Evolutionary conservation across 305 asterid species (phyloP), one percentile per base, ranked within the genome.

Genomic region (Ilex paraguariensis): DNA sequence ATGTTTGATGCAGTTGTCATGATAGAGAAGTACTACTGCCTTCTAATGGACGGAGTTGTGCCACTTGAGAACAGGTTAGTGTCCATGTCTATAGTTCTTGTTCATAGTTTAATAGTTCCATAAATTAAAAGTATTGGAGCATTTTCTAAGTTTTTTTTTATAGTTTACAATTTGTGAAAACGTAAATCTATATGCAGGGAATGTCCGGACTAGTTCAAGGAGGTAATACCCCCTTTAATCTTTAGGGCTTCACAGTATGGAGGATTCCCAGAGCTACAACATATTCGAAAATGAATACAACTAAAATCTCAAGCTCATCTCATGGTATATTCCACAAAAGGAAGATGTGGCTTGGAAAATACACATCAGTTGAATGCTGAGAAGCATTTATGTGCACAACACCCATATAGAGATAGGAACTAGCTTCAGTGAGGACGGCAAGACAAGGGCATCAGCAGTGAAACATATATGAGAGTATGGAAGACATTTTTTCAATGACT

Each of bases 231-330:
- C 13, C 65, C 79, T 64, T 73, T 83, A 68, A 72, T 78, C 56
- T 82, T 70, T 75, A 89, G 79, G 58, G 77, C 87, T 48, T 70
- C 87, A 15, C 71, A 85, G 60, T 73, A 79, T 33, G 89, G 92
- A 14, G 84, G 73, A 51, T 83, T 85, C 67, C 87, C 84, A 0
- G 89, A 85, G 71, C 85, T 78, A 46, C 87, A 73, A 61, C 73
- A 82, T 73, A 68, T 78, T 62, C 81, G 7, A 36, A 36, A 36
- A 36, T 36, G 42, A 5, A 36, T 36, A 36, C 6, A 5, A 8
- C 42, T 36, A 36, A 36, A 36, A 36, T 36, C 42, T 36, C 42
- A 36, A 36, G 42, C 42, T 36, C 7, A 36, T 36, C 42, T 0
- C 42, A 36, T 36, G 42, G 9, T 8, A 36, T 36, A 36, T 36